Base-by-base conservation (phyloP, 805 yeast species). In the Blastobotrys attinorum region DNA sequence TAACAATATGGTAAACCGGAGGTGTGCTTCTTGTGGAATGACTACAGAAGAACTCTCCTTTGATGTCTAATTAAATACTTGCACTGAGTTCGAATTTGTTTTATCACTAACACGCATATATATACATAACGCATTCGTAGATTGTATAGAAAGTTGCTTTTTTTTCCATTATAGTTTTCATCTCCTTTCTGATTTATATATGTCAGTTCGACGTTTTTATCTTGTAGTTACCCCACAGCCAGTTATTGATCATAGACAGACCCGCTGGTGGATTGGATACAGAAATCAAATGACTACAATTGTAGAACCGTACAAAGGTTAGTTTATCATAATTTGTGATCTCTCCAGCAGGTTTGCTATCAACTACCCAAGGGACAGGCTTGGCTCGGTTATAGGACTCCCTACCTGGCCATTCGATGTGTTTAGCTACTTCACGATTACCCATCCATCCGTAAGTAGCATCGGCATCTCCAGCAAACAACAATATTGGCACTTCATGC, bases 391-490 rank as follows among this genome's bases (percentile, higher is more conserved):
- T 62, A 57, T 74, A 83, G 38, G 69, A 61, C 3, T 66, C 69
- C 31, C 70, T 65, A 33, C 79, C 75, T 31, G 73, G 62, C 90
- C 92, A 85, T 49, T 71, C 75, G 49, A 85, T 67, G 49, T 63
- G 70, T 59, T 83, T 72, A 13, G 88, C 67, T 90, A 95, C 86
- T 11, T 83, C 92, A 52, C 75, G 77, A 66, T 85, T 84, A 52
- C 96, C 96, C 52, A 87, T 71, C 92, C 96, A 87, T 69, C 87
- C 87, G 66, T 96, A 87, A 58, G 87, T 86, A 63, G 75, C 87
- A 63, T 87, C 96, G 64, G 86, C 83, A 62, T 87, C 95, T 58
- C 96, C 96, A n/a, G 96, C 96, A 55, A 86, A 87, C 48, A 86
- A 75, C 56, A 88, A 72, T 3, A 87, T 88, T 16, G 96, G 95